Evolutionary conservation across 2,329 filamentous ascomycete genomes (phyloP).

Genomic region (Coniosporium tulheliwenetii): DNA sequence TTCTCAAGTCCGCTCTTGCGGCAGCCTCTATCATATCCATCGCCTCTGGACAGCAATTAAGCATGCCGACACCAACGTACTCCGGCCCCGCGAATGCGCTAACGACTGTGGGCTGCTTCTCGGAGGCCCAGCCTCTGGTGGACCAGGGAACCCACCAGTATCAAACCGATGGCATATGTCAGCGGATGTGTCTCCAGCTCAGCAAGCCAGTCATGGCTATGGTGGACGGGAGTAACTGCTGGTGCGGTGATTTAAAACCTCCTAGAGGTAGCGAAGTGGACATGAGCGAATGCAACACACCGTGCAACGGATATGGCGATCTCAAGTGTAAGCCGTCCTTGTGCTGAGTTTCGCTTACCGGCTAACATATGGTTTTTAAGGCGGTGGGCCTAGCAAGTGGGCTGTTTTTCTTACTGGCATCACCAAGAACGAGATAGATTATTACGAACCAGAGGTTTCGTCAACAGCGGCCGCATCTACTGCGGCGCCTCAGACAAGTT

Average conservation of each 20-base stretch:
- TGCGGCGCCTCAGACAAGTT: slow-evolving; percentile 4
- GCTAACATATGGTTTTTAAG: slow-evolving; percentile 24
- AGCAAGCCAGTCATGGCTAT: slow-evolving; percentile 46
- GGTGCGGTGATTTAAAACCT: slow-evolving; percentile 57
- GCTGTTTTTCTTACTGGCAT: slow-evolving; percentile 37
- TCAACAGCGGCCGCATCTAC: slow-evolving; percentile 4
- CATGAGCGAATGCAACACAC: slow-evolving; percentile 45
- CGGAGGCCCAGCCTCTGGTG: slow-evolving; percentile 26
- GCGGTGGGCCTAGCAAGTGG: slow-evolving; percentile 39
- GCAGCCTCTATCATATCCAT: too few species aligned
- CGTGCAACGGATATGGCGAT: slow-evolving; percentile 46
- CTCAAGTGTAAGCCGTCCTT: slow-evolving; percentile 47
- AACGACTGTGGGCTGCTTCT: slow-evolving; percentile 35
- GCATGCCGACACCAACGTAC: slow-evolving; percentile 1
- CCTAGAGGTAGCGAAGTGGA: slow-evolving; percentile 36
- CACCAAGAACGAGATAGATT: slow-evolving; percentile 20
- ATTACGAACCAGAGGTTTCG: slow-evolving; percentile 12
- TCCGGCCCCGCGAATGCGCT: slow-evolving; percentile 3
- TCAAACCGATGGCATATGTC: slow-evolving; percentile 41
- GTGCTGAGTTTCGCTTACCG: neutral
- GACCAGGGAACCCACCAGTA: slow-evolving; percentile 33
- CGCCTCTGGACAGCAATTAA: too few species aligned
- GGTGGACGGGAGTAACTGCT: slow-evolving; percentile 48
- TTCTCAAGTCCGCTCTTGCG: too few species aligned
- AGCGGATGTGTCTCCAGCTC: slow-evolving; percentile 30